Evolutionary conservation across 345 rosid species (phyloP), one percentile per base, ranked within the genome.

Genomic region (Carallia brachiata): DNA sequence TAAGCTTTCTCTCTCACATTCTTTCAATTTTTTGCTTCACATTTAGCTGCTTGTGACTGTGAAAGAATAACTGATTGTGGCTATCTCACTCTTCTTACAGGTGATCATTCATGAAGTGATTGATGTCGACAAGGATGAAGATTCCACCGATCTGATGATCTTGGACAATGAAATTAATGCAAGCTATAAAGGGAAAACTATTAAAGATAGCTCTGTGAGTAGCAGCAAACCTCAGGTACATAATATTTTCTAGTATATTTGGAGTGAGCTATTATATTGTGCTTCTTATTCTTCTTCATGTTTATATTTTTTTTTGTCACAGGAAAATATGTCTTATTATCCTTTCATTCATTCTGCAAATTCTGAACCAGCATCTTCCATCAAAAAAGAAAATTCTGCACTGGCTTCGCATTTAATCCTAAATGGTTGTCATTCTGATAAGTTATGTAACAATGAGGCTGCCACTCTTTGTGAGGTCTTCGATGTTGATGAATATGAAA

Each of bases 181-280:
- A 53, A 80, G 73, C 74, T 78, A 80, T 69, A 87, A 91, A 83
- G 93, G 95, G 77, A 94, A 91, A 78, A 84, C 83, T 44, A 59
- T 84, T 62, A 66, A 81, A 17, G 55, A 58, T 63, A 73, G 55
- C 34, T 70, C 76, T 61, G 73, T 56, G 71, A 79, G 68, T 68
- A 67, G 62, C 65, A 50, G 62, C 66, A 74, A 71, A 66, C 53
- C 54, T 69, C 62, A 70, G 85, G 87, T 84, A 61, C 36, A 63
- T 59, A 31, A 53, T 74, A n/a, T 44, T 9, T 57, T 59, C 2
- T 36, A 40, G 8, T 7, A 7, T 4, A 36, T 61, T 13, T 23
- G 6, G 12, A 8, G 7, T 10, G 4, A 6, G 7, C 44, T 65
- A 18, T 17, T 30, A 31, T 17, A 12, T 9, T 9, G 31, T 18